Base-by-base conservation (phyloP, 2,329 filamentous ascomycete species). In the Fusarium cicatricum region DNA sequence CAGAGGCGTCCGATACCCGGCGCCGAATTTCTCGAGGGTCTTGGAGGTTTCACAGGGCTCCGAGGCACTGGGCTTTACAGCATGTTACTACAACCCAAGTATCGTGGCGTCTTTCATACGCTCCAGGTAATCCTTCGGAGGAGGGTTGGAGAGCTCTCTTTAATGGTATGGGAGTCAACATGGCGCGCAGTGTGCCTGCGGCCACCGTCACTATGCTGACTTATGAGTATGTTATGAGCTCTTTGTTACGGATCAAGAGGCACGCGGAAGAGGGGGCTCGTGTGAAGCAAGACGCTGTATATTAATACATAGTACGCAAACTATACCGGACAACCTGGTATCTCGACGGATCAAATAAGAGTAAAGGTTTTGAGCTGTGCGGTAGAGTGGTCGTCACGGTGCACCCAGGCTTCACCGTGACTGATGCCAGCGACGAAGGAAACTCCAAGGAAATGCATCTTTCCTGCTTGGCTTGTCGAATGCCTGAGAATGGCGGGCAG, bases 81-180 rank as follows among this genome's bases (percentile, higher is more conserved):
- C 14, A 40, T 54, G 21, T 11, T 58, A 11, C 23, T 58, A 6
- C 57, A 50, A 7, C 77, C 79, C 47, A 85, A 82, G 62, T 98
- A 98, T 74, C 84, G 80, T 60, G 94, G 94, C 36, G 85, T 97
- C 28, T 74, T 93, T 39, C 87, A 84, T 71, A 97, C 93, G 0
- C 92, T 89, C 73, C 85, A 87, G 58, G 92, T 88, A 2, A 98
- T 99, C 54, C 78, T 97, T 31, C 80, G 80, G 94, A 98, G 74
- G 95, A 98, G 74, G 95, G 95, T 10, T 97, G 93, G 92, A 84
- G 90, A 60, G 93, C 93, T 3, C 97, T 99, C 68, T 98, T 98
- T 72, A 93, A 92, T 19, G 95, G 95, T 32, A 92, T 99, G 83
- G 94, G 94, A 26, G 97, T 93, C 39, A 99, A 98, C 76, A 90